Conservation (phyloP, 306 rosid genomes). For the Delonix regia region DNA sequence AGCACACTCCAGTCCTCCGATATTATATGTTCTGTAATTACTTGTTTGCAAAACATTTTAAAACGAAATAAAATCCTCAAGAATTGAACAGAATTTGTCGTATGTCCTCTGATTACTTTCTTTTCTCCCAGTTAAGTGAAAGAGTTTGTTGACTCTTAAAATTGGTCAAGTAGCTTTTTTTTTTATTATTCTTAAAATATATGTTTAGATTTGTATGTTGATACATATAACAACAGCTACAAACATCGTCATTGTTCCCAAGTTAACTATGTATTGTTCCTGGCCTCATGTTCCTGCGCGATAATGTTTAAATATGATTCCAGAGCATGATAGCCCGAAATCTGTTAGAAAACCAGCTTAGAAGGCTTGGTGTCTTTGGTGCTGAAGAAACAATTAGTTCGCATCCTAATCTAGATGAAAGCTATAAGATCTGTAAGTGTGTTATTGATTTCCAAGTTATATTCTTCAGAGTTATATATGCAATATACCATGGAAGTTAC, state of each 20-base stretch:
- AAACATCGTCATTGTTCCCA: slow-evolving; percentile 9
- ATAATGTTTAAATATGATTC: slow-evolving; percentile 39
- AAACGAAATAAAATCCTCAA: not conserved
- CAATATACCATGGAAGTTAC: slow-evolving; percentile 1
- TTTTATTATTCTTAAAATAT: not conserved
- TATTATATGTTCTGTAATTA: slow-evolving; percentile 19
- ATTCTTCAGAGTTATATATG: slow-evolving; percentile 12
- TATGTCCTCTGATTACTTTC: not conserved
- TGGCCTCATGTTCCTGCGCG: slow-evolving; percentile 38
- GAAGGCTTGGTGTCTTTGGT: slow-evolving; percentile 89
- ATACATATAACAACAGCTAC: not conserved
- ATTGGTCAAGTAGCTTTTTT: not conserved
- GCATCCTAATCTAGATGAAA: slow-evolving; percentile 90
- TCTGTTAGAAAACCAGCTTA: slow-evolving; percentile 90
- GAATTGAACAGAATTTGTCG: not conserved
- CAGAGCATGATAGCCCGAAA: slow-evolving; percentile 95
- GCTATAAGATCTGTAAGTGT: slow-evolving; percentile 78
- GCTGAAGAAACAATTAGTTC: slow-evolving; percentile 94
- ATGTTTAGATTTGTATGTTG: not conserved
- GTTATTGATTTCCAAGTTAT: slow-evolving; percentile 32
- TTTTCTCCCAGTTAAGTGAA: not conserved
- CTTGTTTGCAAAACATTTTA: not conserved
- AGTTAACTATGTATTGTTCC: slow-evolving; percentile 2
- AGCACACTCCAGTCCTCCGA: not conserved
- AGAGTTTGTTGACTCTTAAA: not conserved